A percentile compares a stretch with the other conserved stretches of the same genome.
phyloP scores from a whole-genome alignment of 768 basidiomycete species.

The Lyophyllum decastes region DNA sequence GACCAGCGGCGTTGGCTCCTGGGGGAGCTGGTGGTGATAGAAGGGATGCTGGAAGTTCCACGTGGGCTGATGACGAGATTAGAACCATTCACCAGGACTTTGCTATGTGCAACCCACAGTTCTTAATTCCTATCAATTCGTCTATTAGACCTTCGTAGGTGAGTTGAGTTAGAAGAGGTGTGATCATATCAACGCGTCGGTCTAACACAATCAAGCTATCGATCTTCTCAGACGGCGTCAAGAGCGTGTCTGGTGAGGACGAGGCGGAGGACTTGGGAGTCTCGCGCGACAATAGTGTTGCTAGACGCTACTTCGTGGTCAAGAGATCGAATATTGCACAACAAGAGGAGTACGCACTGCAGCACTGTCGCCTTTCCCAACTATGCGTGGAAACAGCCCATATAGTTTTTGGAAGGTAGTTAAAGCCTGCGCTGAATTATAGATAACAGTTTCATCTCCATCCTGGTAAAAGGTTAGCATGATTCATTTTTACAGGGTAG shows the following conservation, averaged over 20 bases:
- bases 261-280: conserved; percentile 40
- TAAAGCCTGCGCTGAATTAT: conserved; percentile 86
- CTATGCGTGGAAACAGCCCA: conserved; percentile 87
- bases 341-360: conserved; percentile 42
- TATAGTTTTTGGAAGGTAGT: conserved; percentile 80
- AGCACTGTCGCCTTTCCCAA: conserved; percentile 92
- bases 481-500: conserved; percentile 3
- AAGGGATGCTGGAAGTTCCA: conserved; percentile 76
- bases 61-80: conserved; percentile 54
- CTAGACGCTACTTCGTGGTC: conserved; percentile 59
- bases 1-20: conserved; percentile 38
- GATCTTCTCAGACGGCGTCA: conserved; percentile 58
- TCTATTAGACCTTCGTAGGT: conserved; percentile 97
- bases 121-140: conserved; percentile 86
- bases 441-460: conserved; percentile 88
- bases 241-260: conserved; percentile 38
- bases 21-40: conserved; percentile 57
- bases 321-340: not conserved
- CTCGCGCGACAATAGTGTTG: conserved; percentile 67
- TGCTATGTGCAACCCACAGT: conserved; percentile 56
- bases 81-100: conserved; percentile 1
- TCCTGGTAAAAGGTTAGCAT: conserved; percentile 51
- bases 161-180: conserved; percentile 91
- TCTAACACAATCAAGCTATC: conserved; percentile 91
- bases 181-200: conserved; percentile 91